Evolutionary conservation across 1,139 yeast genomes (phyloP).

Genomic region (Yamadazyma triangularis): DNA sequence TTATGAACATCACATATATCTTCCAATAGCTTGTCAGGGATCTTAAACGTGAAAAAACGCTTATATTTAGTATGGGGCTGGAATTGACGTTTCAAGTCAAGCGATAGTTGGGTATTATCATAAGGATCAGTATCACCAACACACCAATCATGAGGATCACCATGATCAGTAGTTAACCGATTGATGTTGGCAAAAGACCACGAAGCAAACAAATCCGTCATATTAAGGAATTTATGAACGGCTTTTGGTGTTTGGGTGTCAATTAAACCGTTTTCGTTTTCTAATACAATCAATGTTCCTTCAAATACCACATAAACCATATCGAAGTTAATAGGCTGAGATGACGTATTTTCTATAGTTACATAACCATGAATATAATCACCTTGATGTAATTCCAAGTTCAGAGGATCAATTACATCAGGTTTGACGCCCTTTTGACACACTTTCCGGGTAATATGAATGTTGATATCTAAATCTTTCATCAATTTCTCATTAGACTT

Average conservation of each 20-base stretch:
- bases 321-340: slow-evolving; percentile 30
- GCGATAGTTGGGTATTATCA: slow-evolving; percentile 34
- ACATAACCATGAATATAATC: slow-evolving; percentile 38
- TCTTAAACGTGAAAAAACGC: slow-evolving; percentile 37
- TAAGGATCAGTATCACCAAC: slow-evolving; percentile 43
- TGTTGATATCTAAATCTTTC: slow-evolving; percentile 25
- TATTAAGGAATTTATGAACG: slow-evolving; percentile 35
- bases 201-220: slow-evolving; percentile 44
- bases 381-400: slow-evolving; percentile 33
- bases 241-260: slow-evolving; percentile 23
- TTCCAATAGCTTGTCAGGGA: slow-evolving; percentile 41
- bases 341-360: slow-evolving; percentile 28
- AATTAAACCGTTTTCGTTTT: slow-evolving; percentile 24
- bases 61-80: slow-evolving; percentile 39
- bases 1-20: slow-evolving; percentile 37
- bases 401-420: slow-evolving; percentile 24
- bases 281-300: slow-evolving; percentile 27
- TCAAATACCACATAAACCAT: slow-evolving; percentile 39
- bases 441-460: slow-evolving; percentile 36
- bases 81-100: slow-evolving; percentile 35
- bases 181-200: slow-evolving; percentile 47
- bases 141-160: slow-evolving; percentile 50
- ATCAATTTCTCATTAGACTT: slow-evolving; percentile 21
- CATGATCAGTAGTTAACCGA: slow-evolving; percentile 40
- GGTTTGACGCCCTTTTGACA: slow-evolving; percentile 40